These are phyloP conservation scores for Trypanosoma mega DNA, from an alignment of 208 protist species.

Conservation along the genomic window DNA sequence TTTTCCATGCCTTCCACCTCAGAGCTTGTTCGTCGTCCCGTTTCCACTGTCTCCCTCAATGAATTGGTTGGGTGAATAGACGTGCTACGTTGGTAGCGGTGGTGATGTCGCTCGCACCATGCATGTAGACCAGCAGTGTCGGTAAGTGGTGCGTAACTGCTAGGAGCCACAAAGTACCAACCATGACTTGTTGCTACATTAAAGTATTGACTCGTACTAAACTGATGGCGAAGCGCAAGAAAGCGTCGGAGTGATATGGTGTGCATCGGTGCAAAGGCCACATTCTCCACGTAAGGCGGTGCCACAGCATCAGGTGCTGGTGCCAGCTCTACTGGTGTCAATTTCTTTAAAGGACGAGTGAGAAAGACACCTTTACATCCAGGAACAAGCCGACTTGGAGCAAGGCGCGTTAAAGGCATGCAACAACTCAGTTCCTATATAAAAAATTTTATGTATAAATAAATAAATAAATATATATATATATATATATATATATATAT, in stretches of 20 bases:
- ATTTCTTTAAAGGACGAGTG: conserved; percentile 61
- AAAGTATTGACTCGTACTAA: conserved; percentile 47
- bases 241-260: conserved; percentile 70
- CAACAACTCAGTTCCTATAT: neutral
- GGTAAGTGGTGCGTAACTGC: conserved; percentile 31
- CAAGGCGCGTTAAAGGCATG: conserved; percentile 44
- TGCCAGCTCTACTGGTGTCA: conserved; percentile 60
- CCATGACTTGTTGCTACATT: conserved; percentile 50
- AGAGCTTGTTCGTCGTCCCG: too few species aligned
- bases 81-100: conserved; percentile 33
- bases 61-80: too few species aligned
- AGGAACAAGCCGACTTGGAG: conserved; percentile 45
- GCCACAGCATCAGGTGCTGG: conserved; percentile 25
- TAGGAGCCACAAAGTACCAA: conserved; percentile 71
- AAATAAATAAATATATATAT: conserved; percentile 12
- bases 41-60: too few species aligned
- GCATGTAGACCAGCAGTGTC: conserved; percentile 39
- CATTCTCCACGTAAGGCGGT: conserved; percentile 60
- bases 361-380: conserved; percentile 59
- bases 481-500: conserved; percentile 8
- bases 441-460: conserved; percentile 5
- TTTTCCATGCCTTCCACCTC: too few species aligned
- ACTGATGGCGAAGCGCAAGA: conserved; percentile 67
- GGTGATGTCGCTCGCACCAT: conserved; percentile 55
- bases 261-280: conserved; percentile 37